Conservation (phyloP, 140 eudicot species). For the Senecio squalidus region DNA sequence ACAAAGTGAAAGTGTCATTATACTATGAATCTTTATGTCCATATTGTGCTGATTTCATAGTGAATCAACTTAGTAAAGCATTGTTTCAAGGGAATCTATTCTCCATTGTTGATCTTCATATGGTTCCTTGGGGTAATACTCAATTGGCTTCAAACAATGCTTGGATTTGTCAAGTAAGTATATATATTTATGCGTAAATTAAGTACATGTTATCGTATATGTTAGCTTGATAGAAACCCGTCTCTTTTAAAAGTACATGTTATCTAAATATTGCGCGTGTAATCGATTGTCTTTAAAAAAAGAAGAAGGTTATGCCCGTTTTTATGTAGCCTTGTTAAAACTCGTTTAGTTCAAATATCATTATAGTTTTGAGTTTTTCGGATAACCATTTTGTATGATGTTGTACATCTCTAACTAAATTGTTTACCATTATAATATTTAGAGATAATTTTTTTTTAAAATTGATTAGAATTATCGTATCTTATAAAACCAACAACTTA, state of each 20-base stretch:
- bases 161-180: constrained; percentile 69
- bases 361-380: background rate
- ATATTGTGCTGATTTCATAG: constrained; percentile 66
- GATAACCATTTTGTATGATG: background rate
- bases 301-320: too few relatives aligned
- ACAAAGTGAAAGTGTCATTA: constrained; percentile 49
- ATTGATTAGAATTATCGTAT: background rate
- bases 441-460: background rate
- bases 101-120: constrained; percentile 62
- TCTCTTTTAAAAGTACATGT: background rate
- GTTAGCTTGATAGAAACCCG: too few relatives aligned
- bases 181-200: constrained; percentile 8
- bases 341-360: background rate
- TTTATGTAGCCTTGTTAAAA: too few relatives aligned
- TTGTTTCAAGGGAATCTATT: constrained; percentile 45
- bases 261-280: background rate
- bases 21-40: constrained; percentile 83
- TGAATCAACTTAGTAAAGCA: constrained; percentile 51
- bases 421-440: background rate
- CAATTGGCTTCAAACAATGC: constrained; percentile 35
- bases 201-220: background rate
- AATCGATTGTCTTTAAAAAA: too few relatives aligned
- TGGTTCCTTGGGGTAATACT: constrained; percentile 89
- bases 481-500: background rate
- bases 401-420: background rate